Base-by-base conservation (phyloP, 495 filamentous ascomycete species). In the Trichoderma orchidacearum region DNA sequence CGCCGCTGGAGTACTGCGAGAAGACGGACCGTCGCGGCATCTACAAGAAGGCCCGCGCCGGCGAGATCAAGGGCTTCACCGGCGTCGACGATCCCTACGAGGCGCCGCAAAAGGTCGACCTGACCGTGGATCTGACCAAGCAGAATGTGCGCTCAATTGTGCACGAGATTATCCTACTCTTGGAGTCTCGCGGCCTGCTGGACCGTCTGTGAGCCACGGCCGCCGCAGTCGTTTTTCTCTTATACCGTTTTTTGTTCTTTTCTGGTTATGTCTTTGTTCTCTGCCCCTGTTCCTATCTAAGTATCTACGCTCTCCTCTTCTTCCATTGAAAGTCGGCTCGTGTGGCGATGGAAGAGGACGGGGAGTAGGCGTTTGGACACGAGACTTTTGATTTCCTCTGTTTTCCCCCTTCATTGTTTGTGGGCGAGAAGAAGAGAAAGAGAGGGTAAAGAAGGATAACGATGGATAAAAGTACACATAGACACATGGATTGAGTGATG, bases 31-130 rank as follows among this genome's bases (percentile, higher is more conserved):
- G 89, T 81, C 79, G 83, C 58, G 94, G 93, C 25, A 85, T 96
- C 62, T 98, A 98, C 72, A 79, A 74, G 25, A 80, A 82, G 72
- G 93, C 93, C 13, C 81, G 94, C 54, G 78, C 72, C 8, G 93
- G 93, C 15, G 90, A 96, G 78, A 95, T 98, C 74, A 93, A 89
- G 83, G 90, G 90, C 30, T 98, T 98, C 78, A 98, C 93, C 30
- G 93, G 93, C 64, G 93, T 98, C 57, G 93, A 98, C 70, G 93
- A 96, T 71, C 90, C 93, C 56, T 98, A 97, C 69, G 93, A 98
- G 82, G 65, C 69, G 58, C 93, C 93, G 4, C 64, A 70, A 57
- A 93, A 94, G 74, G 80, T 89, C 29, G 80, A 96, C 68, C 75
- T 98, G 56, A 80, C 82, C 28, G 92, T 97, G 8, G 89, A 97